Base-by-base conservation (phyloP, 306 rosid species). In the Albizia julibrissin region DNA sequence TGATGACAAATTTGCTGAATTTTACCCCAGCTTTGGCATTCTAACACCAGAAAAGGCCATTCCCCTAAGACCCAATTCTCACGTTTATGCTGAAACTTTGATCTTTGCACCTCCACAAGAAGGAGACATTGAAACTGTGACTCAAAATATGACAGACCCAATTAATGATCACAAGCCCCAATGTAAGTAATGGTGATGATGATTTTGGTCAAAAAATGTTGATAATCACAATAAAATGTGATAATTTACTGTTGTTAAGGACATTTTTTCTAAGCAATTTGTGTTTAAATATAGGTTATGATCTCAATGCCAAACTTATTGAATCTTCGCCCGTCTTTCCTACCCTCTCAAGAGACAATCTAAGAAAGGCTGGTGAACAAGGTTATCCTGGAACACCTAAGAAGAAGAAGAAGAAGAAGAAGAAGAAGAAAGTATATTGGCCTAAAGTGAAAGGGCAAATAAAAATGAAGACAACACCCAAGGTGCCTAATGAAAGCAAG, bases 361-460 rank as follows among this genome's bases (percentile, higher is more conserved):
- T 3, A 78, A 84, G 81, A 69, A 46, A 19, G 44, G 29, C 12
- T 0, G 3, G n/a, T 3, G 50, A 2, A 46, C 14, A 5, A 24
- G 61, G 5, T 34, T 34, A 34, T 34, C 26, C 4, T 7, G 27
- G n/a, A 43, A 42, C 31, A 15, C 62, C 78, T 0, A 33, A 3
- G 0, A 61, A 79, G 74, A 80, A 42, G 62, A 86, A 72, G 72
- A 91, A 78, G 79, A 24, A 33, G 31, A 34, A 34, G 37, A 66
- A 79, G 79, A 80, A 46, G 67, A 86, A 70, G 70, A 91, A 77
- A 72, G 27, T 37, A 19, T 81, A 82, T 58, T 10, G 88, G 52
- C 90, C 93, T 12, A 88, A 84, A 29, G 83, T 89, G 61, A 16
- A 68, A 16, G 77, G 80, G 14, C 69, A 80, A 67, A 42, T 68